Percentiles rank a stretch among this genome's conserved stretches.
Evolutionary conservation across 371 early-diverging fungal genomes (phyloP).

Genomic region (Capillidium rhysosporum): DNA sequence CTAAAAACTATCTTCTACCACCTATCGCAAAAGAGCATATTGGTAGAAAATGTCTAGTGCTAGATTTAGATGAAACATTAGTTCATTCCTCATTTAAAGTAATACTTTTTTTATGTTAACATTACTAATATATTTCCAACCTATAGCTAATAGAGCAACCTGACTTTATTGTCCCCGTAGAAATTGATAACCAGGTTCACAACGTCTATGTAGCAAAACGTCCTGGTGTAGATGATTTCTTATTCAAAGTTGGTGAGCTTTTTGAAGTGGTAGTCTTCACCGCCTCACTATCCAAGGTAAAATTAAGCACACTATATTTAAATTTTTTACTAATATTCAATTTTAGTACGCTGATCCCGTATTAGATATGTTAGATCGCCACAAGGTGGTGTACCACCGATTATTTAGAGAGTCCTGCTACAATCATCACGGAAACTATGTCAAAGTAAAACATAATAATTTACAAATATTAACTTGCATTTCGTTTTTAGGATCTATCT

Average conservation of each 20-base stretch:
- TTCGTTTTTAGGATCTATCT: conserved; percentile 36
- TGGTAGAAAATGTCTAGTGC: conserved; percentile 63
- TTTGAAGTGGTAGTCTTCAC: conserved; percentile 95
- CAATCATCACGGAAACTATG: conserved; percentile 85
- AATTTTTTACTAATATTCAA: conserved; percentile 2
- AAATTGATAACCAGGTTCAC: conserved; percentile 78
- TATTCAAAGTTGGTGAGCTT: conserved; percentile 62
- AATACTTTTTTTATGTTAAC: conserved; percentile 6
- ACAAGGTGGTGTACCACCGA: conserved; percentile 65
- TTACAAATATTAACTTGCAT: neutral
- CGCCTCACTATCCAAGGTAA: conserved; percentile 81
- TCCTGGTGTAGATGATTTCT: conserved; percentile 84
- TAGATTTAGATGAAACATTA: conserved; percentile 73
- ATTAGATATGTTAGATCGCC: conserved; percentile 74
- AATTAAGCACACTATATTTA: neutral
- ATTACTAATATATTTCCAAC: neutral
- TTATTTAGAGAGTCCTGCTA: conserved; percentile 93
- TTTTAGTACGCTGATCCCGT: conserved; percentile 92
- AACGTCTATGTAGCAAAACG: conserved; percentile 89
- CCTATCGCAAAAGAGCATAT: conserved; percentile 21
- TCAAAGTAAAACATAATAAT: conserved; percentile 40
- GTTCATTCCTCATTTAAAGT: conserved; percentile 69
- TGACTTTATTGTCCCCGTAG: conserved; percentile 76
- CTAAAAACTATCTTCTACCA: conserved; percentile 13
- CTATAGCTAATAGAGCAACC: conserved; percentile 17